Conservation (phyloP, 305 asterid genomes). For the Fraxinus paxiana region DNA sequence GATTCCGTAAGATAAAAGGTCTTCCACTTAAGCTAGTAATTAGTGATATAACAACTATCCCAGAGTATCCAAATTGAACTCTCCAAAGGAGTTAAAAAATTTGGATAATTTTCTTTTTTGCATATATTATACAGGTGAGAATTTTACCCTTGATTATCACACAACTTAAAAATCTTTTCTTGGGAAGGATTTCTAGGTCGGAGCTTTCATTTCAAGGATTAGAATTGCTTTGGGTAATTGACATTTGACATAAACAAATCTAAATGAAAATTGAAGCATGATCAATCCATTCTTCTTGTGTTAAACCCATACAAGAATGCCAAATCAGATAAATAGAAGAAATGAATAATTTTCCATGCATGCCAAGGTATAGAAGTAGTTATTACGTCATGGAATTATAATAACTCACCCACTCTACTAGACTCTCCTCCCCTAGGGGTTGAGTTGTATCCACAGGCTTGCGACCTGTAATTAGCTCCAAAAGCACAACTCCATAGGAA, state of each 20-base stretch:
- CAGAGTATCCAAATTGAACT: background rate
- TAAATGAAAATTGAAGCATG: background rate
- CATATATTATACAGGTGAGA: background rate
- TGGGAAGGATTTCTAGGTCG: background rate
- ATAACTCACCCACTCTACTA: slow-evolving; percentile 85
- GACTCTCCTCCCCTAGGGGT: slow-evolving; percentile 85
- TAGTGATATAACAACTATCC: background rate
- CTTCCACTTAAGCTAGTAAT: background rate
- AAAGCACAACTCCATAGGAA: slow-evolving; percentile 87
- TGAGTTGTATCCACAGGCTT: slow-evolving; percentile 90
- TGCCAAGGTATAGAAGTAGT: background rate
- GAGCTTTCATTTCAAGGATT: background rate
- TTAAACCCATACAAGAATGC: background rate
- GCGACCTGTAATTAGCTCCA: slow-evolving; percentile 82
- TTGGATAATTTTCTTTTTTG: background rate
- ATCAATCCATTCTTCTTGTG: background rate
- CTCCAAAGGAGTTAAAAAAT: background rate
- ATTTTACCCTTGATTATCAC: background rate
- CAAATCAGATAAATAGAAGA: background rate
- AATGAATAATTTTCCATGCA: background rate
- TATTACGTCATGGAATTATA: background rate
- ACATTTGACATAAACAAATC: background rate
- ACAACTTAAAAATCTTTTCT: background rate
- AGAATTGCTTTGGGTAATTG: background rate
- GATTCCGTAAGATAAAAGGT: background rate